These are phyloP conservation scores for Suillus americanus DNA, from an alignment of 768 basidiomycete species.

Conservation along the genomic window DNA sequence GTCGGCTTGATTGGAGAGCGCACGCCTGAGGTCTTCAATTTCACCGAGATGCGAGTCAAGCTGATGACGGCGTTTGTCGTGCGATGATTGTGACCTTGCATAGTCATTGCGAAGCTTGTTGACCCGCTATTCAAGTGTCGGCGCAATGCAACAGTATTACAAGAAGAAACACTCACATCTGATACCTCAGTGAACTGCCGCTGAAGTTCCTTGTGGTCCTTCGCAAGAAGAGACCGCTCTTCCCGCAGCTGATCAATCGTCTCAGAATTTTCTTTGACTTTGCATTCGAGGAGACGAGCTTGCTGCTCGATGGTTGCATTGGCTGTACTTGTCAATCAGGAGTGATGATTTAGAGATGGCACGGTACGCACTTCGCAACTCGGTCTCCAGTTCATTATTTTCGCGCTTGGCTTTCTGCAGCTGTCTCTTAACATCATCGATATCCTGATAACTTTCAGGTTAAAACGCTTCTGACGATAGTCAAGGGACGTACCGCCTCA, in stretches of 20 bases:
- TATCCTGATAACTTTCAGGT: conserved; percentile 52
- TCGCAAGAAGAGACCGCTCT: conserved; percentile 67
- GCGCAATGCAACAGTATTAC: not conserved
- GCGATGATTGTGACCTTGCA: conserved; percentile 58
- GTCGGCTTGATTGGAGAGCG: conserved; percentile 57
- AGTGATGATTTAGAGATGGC: not conserved
- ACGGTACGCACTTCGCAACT: conserved; percentile 60
- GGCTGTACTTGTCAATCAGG: conserved; percentile 37
- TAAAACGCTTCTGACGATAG: not conserved
- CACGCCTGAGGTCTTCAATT: conserved; percentile 73
- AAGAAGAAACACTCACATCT: conserved; percentile 48
- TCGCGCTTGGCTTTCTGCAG: conserved; percentile 70
- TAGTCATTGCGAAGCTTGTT: conserved; percentile 65
- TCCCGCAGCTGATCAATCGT: conserved; percentile 74
- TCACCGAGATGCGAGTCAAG: conserved; percentile 71
- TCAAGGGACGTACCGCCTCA: conserved; percentile 54
- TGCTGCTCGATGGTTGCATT: conserved; percentile 74
- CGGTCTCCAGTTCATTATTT: conserved; percentile 69
- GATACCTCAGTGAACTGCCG: conserved; percentile 62
- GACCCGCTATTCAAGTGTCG: conserved; percentile 42
- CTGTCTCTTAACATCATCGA: conserved; percentile 73
- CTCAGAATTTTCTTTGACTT: conserved; percentile 66
- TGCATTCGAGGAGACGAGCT: conserved; percentile 63
- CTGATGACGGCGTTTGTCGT: conserved; percentile 70
- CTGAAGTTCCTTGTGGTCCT: conserved; percentile 75